Conservation (phyloP, 225 moss, liverwort and hornwort species). For the Antitrichia curtipendula region DNA sequence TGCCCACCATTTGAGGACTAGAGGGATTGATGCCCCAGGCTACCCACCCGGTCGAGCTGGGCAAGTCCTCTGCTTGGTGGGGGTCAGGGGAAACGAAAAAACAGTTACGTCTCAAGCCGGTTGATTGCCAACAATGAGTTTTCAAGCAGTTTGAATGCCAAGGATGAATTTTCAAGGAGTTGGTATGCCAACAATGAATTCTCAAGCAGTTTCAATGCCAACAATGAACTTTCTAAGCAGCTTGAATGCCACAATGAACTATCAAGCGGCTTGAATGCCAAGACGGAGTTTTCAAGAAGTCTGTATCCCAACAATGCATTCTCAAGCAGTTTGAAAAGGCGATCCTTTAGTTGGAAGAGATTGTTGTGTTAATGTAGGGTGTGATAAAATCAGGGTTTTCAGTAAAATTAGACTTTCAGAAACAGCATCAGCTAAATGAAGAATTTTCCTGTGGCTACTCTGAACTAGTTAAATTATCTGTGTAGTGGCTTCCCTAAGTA, state of each 20-base stretch:
- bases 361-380: too few relatives aligned
- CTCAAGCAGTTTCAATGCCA: too few relatives aligned
- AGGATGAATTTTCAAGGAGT: background rate
- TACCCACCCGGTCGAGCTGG: slow-evolving; percentile 27
- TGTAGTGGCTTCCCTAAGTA: background rate
- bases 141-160: background rate
- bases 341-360: background rate
- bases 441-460: background rate
- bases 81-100: background rate
- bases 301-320: too few relatives aligned
- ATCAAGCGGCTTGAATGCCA: background rate
- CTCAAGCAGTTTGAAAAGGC: background rate
- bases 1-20: slow-evolving; percentile 14
- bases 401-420: background rate
- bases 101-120: background rate
- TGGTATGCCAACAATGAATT: background rate
- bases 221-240: background rate
- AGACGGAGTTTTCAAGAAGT: background rate
- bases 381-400: background rate
- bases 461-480: background rate
- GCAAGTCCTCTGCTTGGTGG: slow-evolving; percentile 9
- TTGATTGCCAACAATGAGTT: too few relatives aligned
- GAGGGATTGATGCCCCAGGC: slow-evolving; percentile 51
- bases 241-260: background rate
- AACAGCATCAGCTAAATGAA: background rate